Base-by-base conservation (phyloP, 2,329 filamentous ascomycete species). In the Colletotrichum somersetense region DNA sequence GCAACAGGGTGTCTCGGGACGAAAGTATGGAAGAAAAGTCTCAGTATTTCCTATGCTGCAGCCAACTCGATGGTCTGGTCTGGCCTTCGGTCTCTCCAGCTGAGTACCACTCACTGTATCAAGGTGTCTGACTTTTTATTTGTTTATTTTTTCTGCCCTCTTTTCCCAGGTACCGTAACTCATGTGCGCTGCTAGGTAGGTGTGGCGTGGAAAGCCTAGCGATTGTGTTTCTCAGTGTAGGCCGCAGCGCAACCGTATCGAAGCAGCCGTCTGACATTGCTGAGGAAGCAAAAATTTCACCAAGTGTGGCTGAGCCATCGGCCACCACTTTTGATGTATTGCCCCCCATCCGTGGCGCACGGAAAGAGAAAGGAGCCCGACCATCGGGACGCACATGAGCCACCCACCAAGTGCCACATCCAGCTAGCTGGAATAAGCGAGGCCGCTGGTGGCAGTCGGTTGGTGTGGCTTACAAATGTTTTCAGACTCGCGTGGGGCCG, bases 1-100 rank as follows among this genome's bases (percentile, higher is more conserved):
- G 33, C 56, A 59, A 26, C 10, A 46, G 42, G 26, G 38, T 53
- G 30, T n/a, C 30, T 46, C 42, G 42, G 40, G 12, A 59, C 23
- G 56, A 18, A 40, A 11, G 26, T 5, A 12, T 56, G 48, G 46
- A n/a, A 40, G 23, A 16, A 26, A 30, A 26, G 12, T 66, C 46
- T 70, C 46, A 12, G 62, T 42, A 20, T 35, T 67, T 56, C 53
- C 55, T 61, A 5, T 33, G 56, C 59, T 70, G 67, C 63, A 67
- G 67, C 67, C 62, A 62, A 71, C 50, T 56, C 26, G 16, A 35
- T 46, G 50, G 62, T 46, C n/a, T 18, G 40, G 14, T 55, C 50
- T 42, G 35, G 62, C 56, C 62, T 64, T 64, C 62, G 62, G 50
- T 50, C 20, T 64, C 38, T 46, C 62, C 62, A 63, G 35, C n/a